Evolutionary conservation across 768 basidiomycete genomes (phyloP).

Genomic region (Russula virescens): DNA sequence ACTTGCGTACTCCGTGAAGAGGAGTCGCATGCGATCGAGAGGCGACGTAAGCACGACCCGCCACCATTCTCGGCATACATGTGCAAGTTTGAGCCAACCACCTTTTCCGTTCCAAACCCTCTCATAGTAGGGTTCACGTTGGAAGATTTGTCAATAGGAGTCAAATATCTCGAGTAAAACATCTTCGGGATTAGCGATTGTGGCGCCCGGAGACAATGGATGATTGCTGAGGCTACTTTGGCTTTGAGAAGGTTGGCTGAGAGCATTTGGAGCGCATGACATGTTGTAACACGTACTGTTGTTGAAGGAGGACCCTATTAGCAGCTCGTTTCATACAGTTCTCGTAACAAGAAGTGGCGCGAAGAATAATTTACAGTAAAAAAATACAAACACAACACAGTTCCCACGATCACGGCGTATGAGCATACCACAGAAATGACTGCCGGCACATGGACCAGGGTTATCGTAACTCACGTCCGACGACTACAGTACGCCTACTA

Average conservation of each 20-base stretch:
- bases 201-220: background rate
- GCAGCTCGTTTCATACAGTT: no score
- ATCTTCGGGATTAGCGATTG: background rate
- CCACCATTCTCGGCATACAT: slow-evolving; percentile 8
- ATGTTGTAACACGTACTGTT: background rate
- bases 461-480: no score
- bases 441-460: no score
- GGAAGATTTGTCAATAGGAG: background rate
- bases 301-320: background rate
- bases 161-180: slow-evolving; percentile 2
- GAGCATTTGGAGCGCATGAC: no score
- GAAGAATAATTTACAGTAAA: no score
- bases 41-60: background rate
- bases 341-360: no score
- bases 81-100: slow-evolving; percentile 8
- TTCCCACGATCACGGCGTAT: no score
- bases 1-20: background rate
- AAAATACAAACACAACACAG: no score
- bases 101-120: background rate
- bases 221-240: no score
- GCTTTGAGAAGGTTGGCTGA: no score
- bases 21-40: background rate
- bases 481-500: no score
- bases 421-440: no score
- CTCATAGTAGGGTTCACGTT: background rate